Percentiles rank a stretch among this genome's conserved stretches.
Conservation (phyloP, 208 protist species). For the Trichomonas tenax region DNA sequence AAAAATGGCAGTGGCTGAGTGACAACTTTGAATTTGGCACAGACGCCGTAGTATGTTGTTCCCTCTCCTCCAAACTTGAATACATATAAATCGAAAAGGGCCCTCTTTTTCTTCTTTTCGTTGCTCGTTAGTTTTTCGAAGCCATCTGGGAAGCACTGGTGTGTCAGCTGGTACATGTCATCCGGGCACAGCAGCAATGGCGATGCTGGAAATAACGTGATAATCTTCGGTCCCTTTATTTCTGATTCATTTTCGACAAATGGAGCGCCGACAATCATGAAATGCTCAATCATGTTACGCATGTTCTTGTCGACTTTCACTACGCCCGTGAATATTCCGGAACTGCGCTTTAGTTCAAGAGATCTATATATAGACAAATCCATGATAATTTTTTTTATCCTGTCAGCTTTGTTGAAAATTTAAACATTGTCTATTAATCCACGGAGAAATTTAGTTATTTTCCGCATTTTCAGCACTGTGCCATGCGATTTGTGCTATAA, state of each 20-base stretch:
- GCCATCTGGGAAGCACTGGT: background rate
- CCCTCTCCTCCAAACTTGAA: background rate
- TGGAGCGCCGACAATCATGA: background rate
- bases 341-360: background rate
- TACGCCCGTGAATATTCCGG: background rate
- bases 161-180: background rate
- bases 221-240: background rate
- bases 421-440: no score
- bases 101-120: background rate
- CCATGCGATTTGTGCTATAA: no score
- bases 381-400: background rate
- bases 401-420: no score
- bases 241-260: background rate
- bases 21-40: background rate
- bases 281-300: background rate
- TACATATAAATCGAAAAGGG: background rate
- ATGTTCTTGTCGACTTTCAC: background rate
- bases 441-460: no score
- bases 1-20: background rate
- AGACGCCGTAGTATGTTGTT: background rate
- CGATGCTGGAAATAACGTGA: background rate
- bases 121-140: background rate
- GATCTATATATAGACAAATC: background rate
- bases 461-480: no score
- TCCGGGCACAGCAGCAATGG: background rate